phyloP scores from a whole-genome alignment of 2,329 filamentous ascomycete species.

The Talaromyces islandicus region DNA sequence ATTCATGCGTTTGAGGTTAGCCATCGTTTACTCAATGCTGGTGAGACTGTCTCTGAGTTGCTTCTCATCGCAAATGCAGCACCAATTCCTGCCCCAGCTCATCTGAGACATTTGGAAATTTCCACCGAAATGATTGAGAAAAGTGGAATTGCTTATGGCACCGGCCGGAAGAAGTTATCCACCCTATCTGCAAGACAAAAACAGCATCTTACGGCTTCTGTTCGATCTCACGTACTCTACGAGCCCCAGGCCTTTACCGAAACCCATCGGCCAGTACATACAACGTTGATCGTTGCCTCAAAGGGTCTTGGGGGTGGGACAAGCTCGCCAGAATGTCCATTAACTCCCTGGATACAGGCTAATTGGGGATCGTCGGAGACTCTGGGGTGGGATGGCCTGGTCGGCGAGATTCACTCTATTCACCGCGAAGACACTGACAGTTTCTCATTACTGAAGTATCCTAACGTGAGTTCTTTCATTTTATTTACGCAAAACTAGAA shows the following conservation, averaged over 20 bases:
- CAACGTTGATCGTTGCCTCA: background rate
- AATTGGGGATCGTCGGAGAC: background rate
- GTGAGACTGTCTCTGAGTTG: background rate
- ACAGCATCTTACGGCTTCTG: background rate
- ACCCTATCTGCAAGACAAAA: background rate
- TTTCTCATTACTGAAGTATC: slow-evolving; percentile 1
- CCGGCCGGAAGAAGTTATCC: background rate
- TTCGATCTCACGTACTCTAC: background rate
- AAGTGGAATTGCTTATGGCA: background rate
- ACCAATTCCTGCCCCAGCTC: background rate
- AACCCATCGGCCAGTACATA: background rate
- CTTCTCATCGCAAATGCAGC: background rate
- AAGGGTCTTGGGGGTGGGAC: background rate
- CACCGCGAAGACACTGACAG: background rate
- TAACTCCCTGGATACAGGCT: background rate
- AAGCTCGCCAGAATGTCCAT: background rate
- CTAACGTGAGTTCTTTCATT: background rate
- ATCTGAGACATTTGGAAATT: background rate
- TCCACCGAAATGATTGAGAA: background rate
- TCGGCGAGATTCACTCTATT: background rate
- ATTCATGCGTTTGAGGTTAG: slow-evolving; percentile 25
- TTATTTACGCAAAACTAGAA: background rate
- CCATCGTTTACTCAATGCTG: slow-evolving; percentile 12
- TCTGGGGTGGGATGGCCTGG: background rate
- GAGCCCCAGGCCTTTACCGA: background rate